Conservation (phyloP, 192 early-diverging fungal genomes). For the Coemansia sp. region DNA sequence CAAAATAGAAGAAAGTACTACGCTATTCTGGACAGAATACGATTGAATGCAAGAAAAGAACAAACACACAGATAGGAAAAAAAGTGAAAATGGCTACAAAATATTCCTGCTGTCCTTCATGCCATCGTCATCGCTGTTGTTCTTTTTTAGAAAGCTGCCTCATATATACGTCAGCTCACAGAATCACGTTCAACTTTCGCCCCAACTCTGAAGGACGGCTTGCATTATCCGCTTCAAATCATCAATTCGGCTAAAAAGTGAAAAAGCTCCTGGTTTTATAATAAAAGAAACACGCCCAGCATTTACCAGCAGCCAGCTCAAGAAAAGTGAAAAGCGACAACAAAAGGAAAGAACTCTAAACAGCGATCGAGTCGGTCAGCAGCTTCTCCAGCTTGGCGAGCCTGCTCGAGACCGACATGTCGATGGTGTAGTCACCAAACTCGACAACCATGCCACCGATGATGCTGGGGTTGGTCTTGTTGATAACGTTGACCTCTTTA, state of each 20-base stretch:
- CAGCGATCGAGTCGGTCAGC: constrained; percentile 62
- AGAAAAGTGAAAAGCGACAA: neutral
- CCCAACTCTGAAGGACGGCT: no score
- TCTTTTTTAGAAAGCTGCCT: no score
- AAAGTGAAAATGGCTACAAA: neutral
- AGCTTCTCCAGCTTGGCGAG: constrained; percentile 95
- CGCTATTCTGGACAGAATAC: neutral
- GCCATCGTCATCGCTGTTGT: neutral
- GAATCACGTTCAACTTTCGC: no score
- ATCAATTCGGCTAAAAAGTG: no score
- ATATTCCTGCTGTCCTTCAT: no score
- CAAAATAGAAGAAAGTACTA: neutral
- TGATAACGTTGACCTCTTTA: constrained; percentile 79
- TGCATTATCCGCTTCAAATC: no score
- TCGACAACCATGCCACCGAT: constrained; percentile 96
- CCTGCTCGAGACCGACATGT: constrained; percentile 93
- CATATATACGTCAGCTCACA: no score
- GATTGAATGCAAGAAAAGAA: no score
- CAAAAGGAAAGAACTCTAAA: constrained; percentile 15
- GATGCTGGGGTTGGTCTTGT: constrained; percentile 82
- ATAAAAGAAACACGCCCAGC: neutral
- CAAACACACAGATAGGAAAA: neutral
- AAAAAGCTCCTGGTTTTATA: neutral
- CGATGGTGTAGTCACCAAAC: constrained; percentile 97
- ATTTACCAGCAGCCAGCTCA: neutral